These are phyloP conservation scores for Lomentospora prolificans DNA, from an alignment of 2,329 filamentous ascomycete genomes.

Conservation along the genomic window DNA sequence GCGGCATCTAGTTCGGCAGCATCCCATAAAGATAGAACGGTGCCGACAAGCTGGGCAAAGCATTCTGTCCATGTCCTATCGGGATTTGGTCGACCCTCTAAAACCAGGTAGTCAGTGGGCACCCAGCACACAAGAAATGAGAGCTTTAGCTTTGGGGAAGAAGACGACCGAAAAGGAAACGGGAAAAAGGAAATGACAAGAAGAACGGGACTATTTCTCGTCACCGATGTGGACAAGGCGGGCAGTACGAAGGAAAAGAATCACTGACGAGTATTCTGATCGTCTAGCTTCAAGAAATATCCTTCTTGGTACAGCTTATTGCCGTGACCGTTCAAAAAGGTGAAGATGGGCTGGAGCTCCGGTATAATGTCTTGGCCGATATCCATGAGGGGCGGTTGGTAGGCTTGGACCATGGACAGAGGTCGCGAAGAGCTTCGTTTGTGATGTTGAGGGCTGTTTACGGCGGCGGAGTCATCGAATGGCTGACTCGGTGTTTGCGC, in stretches of 20 bases:
- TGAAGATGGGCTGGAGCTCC: slow-evolving; percentile 90
- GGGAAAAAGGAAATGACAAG: neutral
- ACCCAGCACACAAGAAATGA: too few species aligned
- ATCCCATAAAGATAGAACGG: slow-evolving; percentile 92
- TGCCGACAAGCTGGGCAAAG: slow-evolving; percentile 93
- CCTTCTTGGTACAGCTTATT: slow-evolving; percentile 98
- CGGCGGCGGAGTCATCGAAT: neutral
- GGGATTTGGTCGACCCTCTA: slow-evolving; percentile 76
- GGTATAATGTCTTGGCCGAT: slow-evolving; percentile 76
- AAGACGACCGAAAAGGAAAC: too few species aligned
- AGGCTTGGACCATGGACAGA: slow-evolving; percentile 76
- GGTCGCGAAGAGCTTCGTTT: slow-evolving; percentile 54
- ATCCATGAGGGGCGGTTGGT: slow-evolving; percentile 80
- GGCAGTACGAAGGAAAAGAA: too few species aligned
- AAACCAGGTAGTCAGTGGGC: slow-evolving; percentile 12
- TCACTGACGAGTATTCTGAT: slow-evolving; percentile 69
- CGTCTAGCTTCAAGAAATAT: slow-evolving; percentile 93
- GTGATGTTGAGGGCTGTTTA: slow-evolving; percentile 28
- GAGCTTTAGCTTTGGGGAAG: too few species aligned
- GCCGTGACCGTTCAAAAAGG: slow-evolving; percentile 83
- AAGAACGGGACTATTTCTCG: neutral
- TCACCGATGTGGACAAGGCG: too few species aligned
- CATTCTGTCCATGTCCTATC: slow-evolving; percentile 93
- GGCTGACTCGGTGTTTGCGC: neutral
- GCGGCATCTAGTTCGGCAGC: slow-evolving; percentile 82